Conservation (phyloP, 345 rosid species). For the Pelargonium nanum region DNA sequence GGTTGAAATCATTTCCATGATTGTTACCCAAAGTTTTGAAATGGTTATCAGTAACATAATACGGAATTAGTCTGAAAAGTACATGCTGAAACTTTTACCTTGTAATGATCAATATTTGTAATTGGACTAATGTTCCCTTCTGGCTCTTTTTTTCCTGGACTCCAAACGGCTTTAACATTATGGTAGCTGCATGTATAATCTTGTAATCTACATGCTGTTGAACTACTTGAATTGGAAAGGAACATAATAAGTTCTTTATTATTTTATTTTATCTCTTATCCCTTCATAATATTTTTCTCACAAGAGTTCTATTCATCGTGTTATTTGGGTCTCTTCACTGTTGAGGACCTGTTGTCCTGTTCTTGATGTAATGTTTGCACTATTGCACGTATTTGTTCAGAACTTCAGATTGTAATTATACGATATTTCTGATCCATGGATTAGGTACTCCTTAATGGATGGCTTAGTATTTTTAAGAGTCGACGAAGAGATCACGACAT, state of each 20-base stretch:
- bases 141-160: not conserved
- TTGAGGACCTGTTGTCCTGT: not conserved
- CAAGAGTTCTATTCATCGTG: not conserved
- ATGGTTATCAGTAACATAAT: not conserved
- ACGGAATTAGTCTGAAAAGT: not conserved
- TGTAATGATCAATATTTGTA: too few relatives aligned
- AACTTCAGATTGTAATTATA: not conserved
- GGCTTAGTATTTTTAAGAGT: constrained; percentile 77
- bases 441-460: constrained; percentile 67
- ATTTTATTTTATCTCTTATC: not conserved
- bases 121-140: not conserved
- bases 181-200: too few relatives aligned
- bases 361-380: not conserved
- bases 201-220: not conserved
- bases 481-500: constrained; percentile 80
- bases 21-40: not conserved
- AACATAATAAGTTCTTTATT: not conserved
- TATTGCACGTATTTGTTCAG: not conserved
- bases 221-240: constrained; percentile 1
- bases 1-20: not conserved
- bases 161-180: too few relatives aligned
- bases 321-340: not conserved
- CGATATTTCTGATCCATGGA: constrained; percentile 10
- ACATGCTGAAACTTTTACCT: too few relatives aligned
- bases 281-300: not conserved